These are phyloP conservation scores for Scleroderma citrinum DNA, from an alignment of 768 basidiomycete genomes.

Conservation along the genomic window DNA sequence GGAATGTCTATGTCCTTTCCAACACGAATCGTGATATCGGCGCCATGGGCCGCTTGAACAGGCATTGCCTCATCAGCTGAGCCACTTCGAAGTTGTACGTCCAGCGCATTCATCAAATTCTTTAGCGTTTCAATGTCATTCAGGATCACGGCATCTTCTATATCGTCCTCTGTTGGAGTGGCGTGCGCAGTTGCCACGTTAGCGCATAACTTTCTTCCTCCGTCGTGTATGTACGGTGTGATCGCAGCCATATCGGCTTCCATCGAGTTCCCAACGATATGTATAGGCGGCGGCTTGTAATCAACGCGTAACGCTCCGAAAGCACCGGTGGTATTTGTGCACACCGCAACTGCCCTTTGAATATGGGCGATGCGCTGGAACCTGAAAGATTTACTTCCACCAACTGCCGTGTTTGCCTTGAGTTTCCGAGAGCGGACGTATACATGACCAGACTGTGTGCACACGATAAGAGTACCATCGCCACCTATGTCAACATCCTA, in stretches of 20 bases:
- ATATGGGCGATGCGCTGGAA: conserved; percentile 76
- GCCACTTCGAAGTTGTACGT: neutral
- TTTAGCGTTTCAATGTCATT: conserved; percentile 31
- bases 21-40: conserved; percentile 55
- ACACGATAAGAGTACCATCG: conserved; percentile 85
- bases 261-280: conserved; percentile 48
- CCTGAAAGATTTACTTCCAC: conserved; percentile 51
- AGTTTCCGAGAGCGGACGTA: conserved; percentile 68
- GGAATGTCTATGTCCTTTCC: conserved; percentile 43
- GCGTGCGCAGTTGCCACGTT: neutral
- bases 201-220: neutral
- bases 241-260: conserved; percentile 60
- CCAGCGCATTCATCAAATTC: conserved; percentile 15
- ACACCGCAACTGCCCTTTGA: conserved; percentile 82
- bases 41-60: conserved; percentile 33
- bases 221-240: conserved; percentile 46
- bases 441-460: conserved; percentile 92
- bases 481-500: conserved; percentile 86
- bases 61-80: conserved; percentile 4
- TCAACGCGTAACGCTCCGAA: conserved; percentile 83
- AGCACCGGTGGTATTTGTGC: conserved; percentile 80
- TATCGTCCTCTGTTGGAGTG: conserved; percentile 29
- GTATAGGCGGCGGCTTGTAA: conserved; percentile 51
- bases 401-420: conserved; percentile 19
- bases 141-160: conserved; percentile 32